Evolutionary conservation across 306 rosid genomes (phyloP).

Genomic region (Quercus dentata): DNA sequence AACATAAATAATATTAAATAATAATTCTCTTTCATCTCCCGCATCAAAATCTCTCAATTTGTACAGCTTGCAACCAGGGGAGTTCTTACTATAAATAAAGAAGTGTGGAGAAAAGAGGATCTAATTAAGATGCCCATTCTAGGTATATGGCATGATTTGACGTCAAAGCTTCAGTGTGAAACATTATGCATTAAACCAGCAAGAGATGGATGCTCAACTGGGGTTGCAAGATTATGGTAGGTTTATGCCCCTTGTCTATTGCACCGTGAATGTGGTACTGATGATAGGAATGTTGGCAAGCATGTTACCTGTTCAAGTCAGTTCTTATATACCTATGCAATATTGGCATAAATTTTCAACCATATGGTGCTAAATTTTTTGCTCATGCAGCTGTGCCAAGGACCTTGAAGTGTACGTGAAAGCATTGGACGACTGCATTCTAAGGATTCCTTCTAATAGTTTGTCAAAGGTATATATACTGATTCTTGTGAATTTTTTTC

Average conservation of each 20-base stretch:
- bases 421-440: slow-evolving; percentile 63
- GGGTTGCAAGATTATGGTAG: slow-evolving; percentile 94
- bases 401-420: slow-evolving; percentile 69
- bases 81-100: slow-evolving; percentile 80
- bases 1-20: too few relatives aligned
- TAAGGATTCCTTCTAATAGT: slow-evolving; percentile 83
- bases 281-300: neutral
- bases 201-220: slow-evolving; percentile 96
- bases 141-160: slow-evolving; percentile 74
- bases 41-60: slow-evolving; percentile 23
- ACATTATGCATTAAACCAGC: slow-evolving; percentile 91
- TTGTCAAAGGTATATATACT: slow-evolving; percentile 63
- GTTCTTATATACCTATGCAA: slow-evolving; percentile 1
- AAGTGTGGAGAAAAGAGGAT: slow-evolving; percentile 49
- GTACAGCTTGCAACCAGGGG: slow-evolving; percentile 70
- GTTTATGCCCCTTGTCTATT: slow-evolving; percentile 19
- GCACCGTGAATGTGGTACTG: slow-evolving; percentile 8
- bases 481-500: neutral
- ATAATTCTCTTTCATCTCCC: too few relatives aligned
- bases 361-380: slow-evolving; percentile 1
- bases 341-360: slow-evolving; percentile 15
- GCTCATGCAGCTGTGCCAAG: slow-evolving; percentile 55
- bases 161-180: slow-evolving; percentile 65
- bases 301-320: neutral
- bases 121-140: slow-evolving; percentile 41